phyloP scores from a whole-genome alignment of 2,329 filamentous ascomycete genomes.

The Ophiostoma perfectum region DNA sequence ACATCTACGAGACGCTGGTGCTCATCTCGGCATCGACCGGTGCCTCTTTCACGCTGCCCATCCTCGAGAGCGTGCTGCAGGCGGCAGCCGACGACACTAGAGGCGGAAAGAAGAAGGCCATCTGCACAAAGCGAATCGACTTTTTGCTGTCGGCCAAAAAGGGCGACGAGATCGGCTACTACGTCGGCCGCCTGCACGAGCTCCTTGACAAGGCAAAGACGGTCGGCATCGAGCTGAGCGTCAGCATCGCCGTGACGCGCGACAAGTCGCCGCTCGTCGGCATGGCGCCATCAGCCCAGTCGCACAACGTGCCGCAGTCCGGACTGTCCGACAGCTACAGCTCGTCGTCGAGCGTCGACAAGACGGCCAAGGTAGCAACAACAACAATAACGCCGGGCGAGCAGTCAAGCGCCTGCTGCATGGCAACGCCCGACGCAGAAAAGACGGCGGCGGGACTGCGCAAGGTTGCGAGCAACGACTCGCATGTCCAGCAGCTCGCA shows the following conservation, averaged over 20 bases:
- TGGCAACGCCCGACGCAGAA: conserved; percentile 24
- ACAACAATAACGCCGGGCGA: background rate
- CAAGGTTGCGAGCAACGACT: conserved; percentile 33
- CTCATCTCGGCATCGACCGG: conserved; percentile 58
- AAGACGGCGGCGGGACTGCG: conserved; percentile 21
- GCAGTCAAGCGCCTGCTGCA: conserved; percentile 15
- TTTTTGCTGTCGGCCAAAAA: conserved; percentile 49
- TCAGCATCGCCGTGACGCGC: conserved; percentile 52
- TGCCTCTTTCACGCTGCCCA: conserved; percentile 56
- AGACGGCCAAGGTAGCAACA: background rate
- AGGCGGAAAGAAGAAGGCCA: conserved; percentile 27
- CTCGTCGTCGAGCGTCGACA: background rate
- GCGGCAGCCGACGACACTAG: conserved; percentile 26
- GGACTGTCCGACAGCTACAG: background rate
- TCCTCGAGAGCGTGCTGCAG: conserved; percentile 50
- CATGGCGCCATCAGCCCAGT: background rate
- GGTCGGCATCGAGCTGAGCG: conserved; percentile 45
- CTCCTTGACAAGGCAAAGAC: conserved; percentile 40
- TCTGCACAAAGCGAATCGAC: conserved; percentile 49
- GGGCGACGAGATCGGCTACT: conserved; percentile 51
- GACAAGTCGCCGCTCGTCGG: conserved; percentile 14
- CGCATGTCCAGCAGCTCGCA: conserved; percentile 42
- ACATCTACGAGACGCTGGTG: conserved; percentile 54
- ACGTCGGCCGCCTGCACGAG: conserved; percentile 45
- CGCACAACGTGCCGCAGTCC: background rate